Base-by-base conservation (phyloP, 306 rosid genomes). In the Fagus sylvatica region DNA sequence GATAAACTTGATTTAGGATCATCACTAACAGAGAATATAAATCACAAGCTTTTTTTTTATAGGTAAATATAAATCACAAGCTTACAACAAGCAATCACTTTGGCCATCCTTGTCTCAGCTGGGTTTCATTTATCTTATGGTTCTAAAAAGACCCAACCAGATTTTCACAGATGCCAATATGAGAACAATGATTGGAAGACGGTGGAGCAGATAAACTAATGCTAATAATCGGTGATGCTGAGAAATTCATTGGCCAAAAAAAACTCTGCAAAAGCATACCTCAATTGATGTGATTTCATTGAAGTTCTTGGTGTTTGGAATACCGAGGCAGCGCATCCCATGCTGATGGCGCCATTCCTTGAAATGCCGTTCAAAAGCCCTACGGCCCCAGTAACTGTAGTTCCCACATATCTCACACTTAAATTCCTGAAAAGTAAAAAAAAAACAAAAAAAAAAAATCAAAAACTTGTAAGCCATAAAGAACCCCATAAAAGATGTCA, bases 301-400 rank as follows among this genome's bases (percentile, higher is more conserved):
- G 84, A 95, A 95, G 81, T 95, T 95, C 87, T 95, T 95, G 46
- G 98, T 95, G 83, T 95, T 95, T 32, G 98, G 98, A 70, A 95
- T 95, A 72, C 98, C 98, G 59, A 95, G 98, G 85, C 98, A 95
- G 49, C 98, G 97, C 98, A 95, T 95, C 55, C 98, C 98, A 74
- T 95, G 98, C 73, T 95, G 98, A 84, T 95, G 98, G 51, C 98
- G 98, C 98, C 98, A 92, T 87, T 95, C 98, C 84, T 92, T 95
- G 83, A 95, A 95, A 82, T 95, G 98, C 41, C 98, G 89, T 78
- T 95, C 98, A 81, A 91, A 95, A 72, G 98, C 98, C 68, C 98
- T 88, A 59, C 98, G 98, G 4, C 98, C 98, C 98, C 98, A 92
- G 82, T 95, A 95, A 85, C 98, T 95, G 88, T 92, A 89, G 91